phyloP scores from a whole-genome alignment of 2,329 filamentous ascomycete species.

The Chaetomium sp. region DNA sequence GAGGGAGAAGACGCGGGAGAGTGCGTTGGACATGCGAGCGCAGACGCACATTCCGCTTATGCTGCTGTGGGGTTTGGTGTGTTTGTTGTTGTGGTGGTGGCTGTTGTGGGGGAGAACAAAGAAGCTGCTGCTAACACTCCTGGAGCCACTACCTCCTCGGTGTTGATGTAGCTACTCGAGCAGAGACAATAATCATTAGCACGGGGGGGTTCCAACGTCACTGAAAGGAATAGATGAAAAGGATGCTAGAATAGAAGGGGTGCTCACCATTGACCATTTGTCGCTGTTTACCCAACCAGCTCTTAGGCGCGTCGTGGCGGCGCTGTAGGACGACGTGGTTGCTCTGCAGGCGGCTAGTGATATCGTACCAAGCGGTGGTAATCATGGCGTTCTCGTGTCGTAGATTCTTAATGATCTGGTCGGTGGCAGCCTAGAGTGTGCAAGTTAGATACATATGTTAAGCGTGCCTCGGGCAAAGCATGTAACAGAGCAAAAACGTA shows the following conservation, averaged over 20 bases:
- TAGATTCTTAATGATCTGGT: slow-evolving; percentile 59
- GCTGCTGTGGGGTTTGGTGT: no score
- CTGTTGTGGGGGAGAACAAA: not conserved
- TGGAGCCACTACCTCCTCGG: slow-evolving; percentile 39
- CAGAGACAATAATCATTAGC: not conserved
- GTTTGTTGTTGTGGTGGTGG: no score
- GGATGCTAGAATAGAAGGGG: not conserved
- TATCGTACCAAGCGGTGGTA: slow-evolving; percentile 79
- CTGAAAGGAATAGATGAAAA: not conserved
- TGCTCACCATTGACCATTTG: slow-evolving; percentile 56
- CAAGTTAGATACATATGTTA: not conserved
- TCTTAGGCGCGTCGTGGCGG: slow-evolving; percentile 66
- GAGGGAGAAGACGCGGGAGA: no score
- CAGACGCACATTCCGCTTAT: no score
- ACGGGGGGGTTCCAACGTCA: not conserved
- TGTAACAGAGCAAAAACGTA: slow-evolving; percentile 31
- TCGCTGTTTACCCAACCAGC: slow-evolving; percentile 80
- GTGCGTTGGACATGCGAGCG: no score
- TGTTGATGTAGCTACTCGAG: slow-evolving; percentile 30
- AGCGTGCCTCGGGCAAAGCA: not conserved
- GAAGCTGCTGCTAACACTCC: slow-evolving; percentile 4
- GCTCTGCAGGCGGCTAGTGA: slow-evolving; percentile 71
- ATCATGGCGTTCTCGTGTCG: slow-evolving; percentile 74
- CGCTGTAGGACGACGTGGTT: slow-evolving; percentile 75
- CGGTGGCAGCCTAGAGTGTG: slow-evolving; percentile 38